phyloP scores from a whole-genome alignment of 768 basidiomycete genomes.

The Pulveroboletus sp. region DNA sequence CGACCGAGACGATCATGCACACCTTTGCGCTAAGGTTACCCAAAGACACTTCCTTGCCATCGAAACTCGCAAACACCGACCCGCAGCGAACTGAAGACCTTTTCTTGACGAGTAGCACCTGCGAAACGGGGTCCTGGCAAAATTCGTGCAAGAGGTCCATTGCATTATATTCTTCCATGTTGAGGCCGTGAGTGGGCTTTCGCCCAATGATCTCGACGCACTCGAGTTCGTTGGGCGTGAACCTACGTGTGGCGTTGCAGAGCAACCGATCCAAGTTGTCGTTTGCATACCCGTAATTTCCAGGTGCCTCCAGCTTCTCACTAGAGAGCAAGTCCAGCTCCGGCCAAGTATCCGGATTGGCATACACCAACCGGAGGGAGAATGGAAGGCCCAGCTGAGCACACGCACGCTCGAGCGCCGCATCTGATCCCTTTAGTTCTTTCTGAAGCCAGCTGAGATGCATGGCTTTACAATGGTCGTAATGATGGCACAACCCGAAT shows the following conservation, averaged over 20 bases:
- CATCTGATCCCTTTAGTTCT: conserved; percentile 2
- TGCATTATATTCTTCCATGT: background rate
- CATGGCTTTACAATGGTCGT: conserved; percentile 12
- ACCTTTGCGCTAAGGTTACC: background rate
- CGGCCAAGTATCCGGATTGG: background rate
- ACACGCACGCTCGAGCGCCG: background rate
- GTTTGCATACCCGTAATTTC: too few species aligned
- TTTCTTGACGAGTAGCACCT: background rate
- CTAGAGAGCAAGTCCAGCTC: background rate
- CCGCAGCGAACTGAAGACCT: background rate
- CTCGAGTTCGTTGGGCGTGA: background rate
- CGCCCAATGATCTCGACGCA: background rate
- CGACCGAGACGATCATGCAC: conserved; percentile 3
- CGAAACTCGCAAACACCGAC: background rate
- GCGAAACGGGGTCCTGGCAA: background rate
- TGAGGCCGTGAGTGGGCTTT: background rate
- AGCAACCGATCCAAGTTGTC: background rate
- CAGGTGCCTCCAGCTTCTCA: background rate
- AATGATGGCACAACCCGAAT: conserved; percentile 29
- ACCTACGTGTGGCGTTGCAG: fast-evolving
- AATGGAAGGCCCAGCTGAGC: background rate
- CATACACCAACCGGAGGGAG: conserved; percentile 1
- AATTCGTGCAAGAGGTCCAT: background rate
- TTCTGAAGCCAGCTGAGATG: background rate
- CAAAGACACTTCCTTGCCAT: background rate